Evolutionary conservation across 2,329 filamentous ascomycete species (phyloP).

Genomic region (Phialophora chinensis): DNA sequence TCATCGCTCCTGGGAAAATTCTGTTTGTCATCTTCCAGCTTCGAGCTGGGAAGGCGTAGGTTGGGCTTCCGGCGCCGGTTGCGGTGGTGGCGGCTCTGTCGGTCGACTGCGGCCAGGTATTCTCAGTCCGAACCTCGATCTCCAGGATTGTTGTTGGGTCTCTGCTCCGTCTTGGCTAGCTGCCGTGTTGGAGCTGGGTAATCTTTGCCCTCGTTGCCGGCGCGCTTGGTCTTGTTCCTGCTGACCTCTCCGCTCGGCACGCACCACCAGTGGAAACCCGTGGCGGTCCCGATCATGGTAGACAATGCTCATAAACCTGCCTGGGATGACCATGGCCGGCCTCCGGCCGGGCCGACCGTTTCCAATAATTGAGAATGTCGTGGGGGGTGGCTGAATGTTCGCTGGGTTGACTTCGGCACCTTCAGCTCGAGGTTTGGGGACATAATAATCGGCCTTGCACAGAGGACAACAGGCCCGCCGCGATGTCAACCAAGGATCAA

Average conservation of each 20-base stretch:
- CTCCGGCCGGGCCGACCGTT: slow-evolving; percentile 46
- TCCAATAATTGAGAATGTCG: slow-evolving; percentile 44
- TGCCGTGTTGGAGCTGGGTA: slow-evolving; percentile 15
- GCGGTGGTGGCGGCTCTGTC: slow-evolving; percentile 13
- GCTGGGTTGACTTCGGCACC: slow-evolving; percentile 40
- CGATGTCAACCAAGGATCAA: slow-evolving; percentile 96
- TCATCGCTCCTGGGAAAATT: slow-evolving; percentile 21
- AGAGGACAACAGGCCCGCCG: slow-evolving; percentile 94
- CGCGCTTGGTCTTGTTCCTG: slow-evolving; percentile 18
- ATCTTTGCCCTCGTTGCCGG: slow-evolving; percentile 11
- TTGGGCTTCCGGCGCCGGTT: slow-evolving; percentile 24
- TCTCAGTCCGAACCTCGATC: slow-evolving; percentile 25
- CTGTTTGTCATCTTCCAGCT: slow-evolving; percentile 31
- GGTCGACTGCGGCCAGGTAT: slow-evolving; percentile 22
- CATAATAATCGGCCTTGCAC: slow-evolving; percentile 97
- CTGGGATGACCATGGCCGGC: slow-evolving; percentile 47
- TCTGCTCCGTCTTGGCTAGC: slow-evolving; percentile 6
- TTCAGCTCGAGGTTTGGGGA: slow-evolving; percentile 82
- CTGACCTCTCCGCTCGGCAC: slow-evolving; percentile 33
- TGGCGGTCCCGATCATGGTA: slow-evolving; percentile 40
- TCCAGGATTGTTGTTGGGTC: slow-evolving; percentile 12
- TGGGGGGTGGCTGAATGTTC: slow-evolving; percentile 27
- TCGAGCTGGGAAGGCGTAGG: slow-evolving; percentile 36
- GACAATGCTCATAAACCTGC: slow-evolving; percentile 45
- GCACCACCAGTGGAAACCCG: slow-evolving; percentile 36